These are phyloP conservation scores for Pseudonitzschia pungens DNA, from an alignment of 108 stramenopile species.

Conservation along the genomic window DNA sequence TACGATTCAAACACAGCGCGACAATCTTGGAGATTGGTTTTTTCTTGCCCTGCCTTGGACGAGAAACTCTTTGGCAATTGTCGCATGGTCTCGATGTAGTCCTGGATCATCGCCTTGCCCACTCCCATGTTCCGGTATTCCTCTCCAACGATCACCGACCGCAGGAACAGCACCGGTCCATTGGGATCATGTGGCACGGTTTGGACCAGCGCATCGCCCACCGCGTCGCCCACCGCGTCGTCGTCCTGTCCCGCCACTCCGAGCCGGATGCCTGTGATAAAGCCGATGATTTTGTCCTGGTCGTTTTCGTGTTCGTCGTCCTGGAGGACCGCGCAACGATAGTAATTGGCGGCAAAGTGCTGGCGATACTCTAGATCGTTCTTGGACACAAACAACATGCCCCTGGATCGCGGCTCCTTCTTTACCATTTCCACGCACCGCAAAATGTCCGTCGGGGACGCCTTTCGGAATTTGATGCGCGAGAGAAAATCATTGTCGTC, in stretches of 20 bases:
- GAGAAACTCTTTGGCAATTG: too few species aligned
- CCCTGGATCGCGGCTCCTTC: neutral
- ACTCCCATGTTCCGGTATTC: slow-evolving; percentile 62
- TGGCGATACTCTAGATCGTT: slow-evolving; percentile 82
- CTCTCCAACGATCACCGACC: slow-evolving; percentile 73
- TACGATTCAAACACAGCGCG: slow-evolving; percentile 66
- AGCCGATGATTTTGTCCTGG: slow-evolving; percentile 66
- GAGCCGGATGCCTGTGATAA: slow-evolving; percentile 78
- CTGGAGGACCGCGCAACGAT: slow-evolving; percentile 68
- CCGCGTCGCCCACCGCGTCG: slow-evolving; percentile 17
- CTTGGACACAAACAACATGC: slow-evolving; percentile 76
- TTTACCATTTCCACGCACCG: slow-evolving; percentile 60
- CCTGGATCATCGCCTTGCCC: slow-evolving; percentile 59
- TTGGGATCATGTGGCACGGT: slow-evolving; percentile 62
- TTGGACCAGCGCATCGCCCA: slow-evolving; percentile 48
- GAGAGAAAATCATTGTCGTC: slow-evolving; percentile 20
- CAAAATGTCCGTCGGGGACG: slow-evolving; percentile 73
- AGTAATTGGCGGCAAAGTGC: slow-evolving; percentile 82
- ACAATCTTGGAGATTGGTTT: slow-evolving; percentile 59
- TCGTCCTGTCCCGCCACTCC: slow-evolving; percentile 13
- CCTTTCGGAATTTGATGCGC: slow-evolving; percentile 47
- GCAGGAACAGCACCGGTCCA: slow-evolving; percentile 82
- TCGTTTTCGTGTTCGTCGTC: slow-evolving; percentile 57
- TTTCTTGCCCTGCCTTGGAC: slow-evolving; percentile 7
- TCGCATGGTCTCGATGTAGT: slow-evolving; percentile 57